Evolutionary conservation across 495 filamentous ascomycete species (phyloP), one percentile per base, ranked within the genome.

Genomic region (Tuber magnatum): DNA sequence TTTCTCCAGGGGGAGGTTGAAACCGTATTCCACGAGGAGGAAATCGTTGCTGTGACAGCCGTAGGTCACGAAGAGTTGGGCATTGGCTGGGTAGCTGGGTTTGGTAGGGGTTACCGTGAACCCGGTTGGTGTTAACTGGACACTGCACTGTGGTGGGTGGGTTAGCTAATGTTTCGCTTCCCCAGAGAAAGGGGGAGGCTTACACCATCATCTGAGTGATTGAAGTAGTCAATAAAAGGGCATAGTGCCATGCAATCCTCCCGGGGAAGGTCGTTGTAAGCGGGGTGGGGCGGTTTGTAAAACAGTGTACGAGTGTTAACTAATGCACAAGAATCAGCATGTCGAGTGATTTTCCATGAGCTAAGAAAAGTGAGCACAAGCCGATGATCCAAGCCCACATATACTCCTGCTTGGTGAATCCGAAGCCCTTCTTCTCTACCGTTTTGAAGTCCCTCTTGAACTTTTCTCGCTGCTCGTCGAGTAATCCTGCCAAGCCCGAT

Each of bases 171-270:
- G 38, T 10, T 35, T 10, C 61, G 28, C 16, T 22, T 28, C 41
- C 2, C 12, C n/a, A 68, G 69, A 61, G 38, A 35, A 68, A 48
- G 51, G 35, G 3, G 51, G 38, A 40, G 73, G 74, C 83, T 80
- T 77, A 86, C 86, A 18, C 87, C 89, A 3, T 83, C 83, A 78
- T 91, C 88, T 2, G 86, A 85, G 82, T 95, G 94, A 82, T 97
- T 97, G 84, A 97, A 93, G 74, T 94, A 90, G 84, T 97, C 94
- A 4, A 93, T 89, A 75, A 96, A 93, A 2, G 94, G 94, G 83
- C 92, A 88, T 77, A 97, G 83, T 1, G 89, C 91, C 89, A 96
- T 92, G 70, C 89, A 88, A 83, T 95, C 91, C 80, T 92, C 91
- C 1, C 83, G 85, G 40, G 85, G 81, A 0, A 88, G 87, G 22